A percentile compares a stretch with the other conserved stretches of the same genome.
These are phyloP conservation scores for Tothia fuscella DNA, from an alignment of 2,329 filamentous ascomycete species.

Conservation along the genomic window DNA sequence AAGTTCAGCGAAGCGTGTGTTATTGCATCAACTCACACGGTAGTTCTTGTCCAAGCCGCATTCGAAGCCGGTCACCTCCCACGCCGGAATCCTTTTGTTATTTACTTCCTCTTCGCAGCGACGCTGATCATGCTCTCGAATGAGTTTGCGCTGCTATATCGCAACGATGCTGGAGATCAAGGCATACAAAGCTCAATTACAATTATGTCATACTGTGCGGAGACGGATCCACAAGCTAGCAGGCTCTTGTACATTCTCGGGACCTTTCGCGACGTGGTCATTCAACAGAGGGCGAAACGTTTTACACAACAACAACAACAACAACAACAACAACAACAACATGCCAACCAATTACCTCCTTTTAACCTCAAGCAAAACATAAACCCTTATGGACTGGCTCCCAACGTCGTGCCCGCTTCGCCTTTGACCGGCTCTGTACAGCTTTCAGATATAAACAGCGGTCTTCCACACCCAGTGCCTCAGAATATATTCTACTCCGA, in stretches of 20 bases:
- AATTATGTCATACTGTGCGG: conserved; percentile 29
- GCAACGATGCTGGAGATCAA: conserved; percentile 21
- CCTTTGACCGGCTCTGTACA: conserved; percentile 33
- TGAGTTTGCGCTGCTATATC: conserved; percentile 27
- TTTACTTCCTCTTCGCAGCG: conserved; percentile 31
- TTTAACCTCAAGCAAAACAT: conserved; percentile 6
- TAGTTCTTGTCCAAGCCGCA: conserved; percentile 28
- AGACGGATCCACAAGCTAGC: conserved; percentile 28
- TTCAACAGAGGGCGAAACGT: conserved; percentile 17
- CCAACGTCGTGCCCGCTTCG: neutral
- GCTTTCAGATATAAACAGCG: conserved; percentile 90
- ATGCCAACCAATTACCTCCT: conserved; percentile 5
- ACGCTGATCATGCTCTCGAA: conserved; percentile 28
- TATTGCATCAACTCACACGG: conserved; percentile 29
- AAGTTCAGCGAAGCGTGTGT: conserved; percentile 32
- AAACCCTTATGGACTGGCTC: conserved; percentile 1
- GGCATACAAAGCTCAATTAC: conserved; percentile 27
- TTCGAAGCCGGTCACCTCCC: conserved; percentile 30
- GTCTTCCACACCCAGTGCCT: neutral
- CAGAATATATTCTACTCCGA: neutral
- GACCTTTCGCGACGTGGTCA: conserved; percentile 27
- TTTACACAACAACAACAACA: neutral
- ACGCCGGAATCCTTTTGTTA: conserved; percentile 27
- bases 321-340: too few species aligned
- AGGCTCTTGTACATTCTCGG: conserved; percentile 26